phyloP scores from a whole-genome alignment of 306 rosid species.

The Dryas alaskensis region DNA sequence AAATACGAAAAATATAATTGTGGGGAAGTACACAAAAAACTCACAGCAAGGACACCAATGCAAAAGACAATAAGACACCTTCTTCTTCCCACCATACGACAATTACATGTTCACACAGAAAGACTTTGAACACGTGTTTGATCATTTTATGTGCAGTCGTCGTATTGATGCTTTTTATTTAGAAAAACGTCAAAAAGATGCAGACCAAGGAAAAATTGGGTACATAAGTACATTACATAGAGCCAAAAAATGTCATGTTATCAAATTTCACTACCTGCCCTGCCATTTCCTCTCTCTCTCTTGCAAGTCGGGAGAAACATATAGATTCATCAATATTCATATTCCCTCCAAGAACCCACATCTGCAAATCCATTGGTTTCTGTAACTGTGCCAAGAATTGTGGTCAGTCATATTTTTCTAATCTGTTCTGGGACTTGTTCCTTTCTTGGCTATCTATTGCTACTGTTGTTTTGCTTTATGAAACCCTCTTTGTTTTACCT shows the following conservation, averaged over 20 bases:
- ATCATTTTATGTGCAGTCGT: no score
- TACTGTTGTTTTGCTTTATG: not conserved
- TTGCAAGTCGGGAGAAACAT: slow-evolving; percentile 1
- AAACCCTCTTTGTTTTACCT: not conserved
- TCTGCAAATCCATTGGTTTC: slow-evolving; percentile 6
- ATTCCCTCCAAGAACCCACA: not conserved
- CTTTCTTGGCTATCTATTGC: not conserved
- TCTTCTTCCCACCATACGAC: not conserved
- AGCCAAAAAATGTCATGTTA: not conserved
- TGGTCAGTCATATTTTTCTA: slow-evolving; percentile 7
- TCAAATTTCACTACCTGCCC: not conserved
- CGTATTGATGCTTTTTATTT: no score
- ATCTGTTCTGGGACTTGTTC: not conserved
- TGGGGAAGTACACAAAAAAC: no score
- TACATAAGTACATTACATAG: no score
- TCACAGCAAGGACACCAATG: not conserved
- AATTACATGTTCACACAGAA: not conserved
- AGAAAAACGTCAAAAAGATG: no score
- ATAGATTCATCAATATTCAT: not conserved
- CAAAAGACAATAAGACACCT: not conserved
- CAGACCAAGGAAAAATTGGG: not conserved
- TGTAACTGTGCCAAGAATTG: slow-evolving; percentile 1
- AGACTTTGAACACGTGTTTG: no score
- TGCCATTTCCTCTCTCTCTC: not conserved
- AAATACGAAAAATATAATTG: no score